These are phyloP conservation scores for Suillus discolor DNA, from an alignment of 768 basidiomycete genomes.

Conservation along the genomic window DNA sequence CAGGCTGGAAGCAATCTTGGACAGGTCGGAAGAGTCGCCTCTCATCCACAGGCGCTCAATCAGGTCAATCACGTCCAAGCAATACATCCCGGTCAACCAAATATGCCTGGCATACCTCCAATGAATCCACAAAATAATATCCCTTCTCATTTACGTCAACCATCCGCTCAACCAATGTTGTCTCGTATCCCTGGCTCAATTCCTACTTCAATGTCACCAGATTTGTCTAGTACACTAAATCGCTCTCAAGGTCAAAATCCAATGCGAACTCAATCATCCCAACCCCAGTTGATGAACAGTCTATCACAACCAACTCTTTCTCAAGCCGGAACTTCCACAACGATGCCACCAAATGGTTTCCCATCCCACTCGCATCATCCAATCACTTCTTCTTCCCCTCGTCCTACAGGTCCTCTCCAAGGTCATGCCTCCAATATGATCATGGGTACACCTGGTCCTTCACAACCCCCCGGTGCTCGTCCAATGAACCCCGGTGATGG, in stretches of 20 bases:
- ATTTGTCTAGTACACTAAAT: conserved; percentile 38
- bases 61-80: conserved; percentile 38
- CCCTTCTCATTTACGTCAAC: conserved; percentile 37
- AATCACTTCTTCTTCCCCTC: conserved; percentile 32
- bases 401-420: conserved; percentile 30
- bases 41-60: conserved; percentile 55
- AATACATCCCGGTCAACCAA: conserved; percentile 39
- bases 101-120: conserved; percentile 38
- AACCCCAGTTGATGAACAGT: conserved; percentile 51
- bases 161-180: conserved; percentile 37
- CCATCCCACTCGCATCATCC: conserved; percentile 31
- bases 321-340: conserved; percentile 30
- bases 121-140: conserved; percentile 49
- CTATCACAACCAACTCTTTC: conserved; percentile 38
- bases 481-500: conserved; percentile 51
- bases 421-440: conserved; percentile 33
- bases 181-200: conserved; percentile 34
- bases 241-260: conserved; percentile 43
- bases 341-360: conserved; percentile 34
- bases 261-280: conserved; percentile 45
- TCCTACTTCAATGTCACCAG: conserved; percentile 43
- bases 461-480: conserved; percentile 30
- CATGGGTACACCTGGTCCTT: conserved; percentile 33
- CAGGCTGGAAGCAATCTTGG: conserved; percentile 38
- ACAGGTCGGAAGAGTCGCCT: conserved; percentile 53